A percentile compares a stretch with the other conserved stretches of the same genome.
These are phyloP conservation scores for Trichoderma virens DNA, from an alignment of 495 filamentous ascomycete species.

Conservation along the genomic window DNA sequence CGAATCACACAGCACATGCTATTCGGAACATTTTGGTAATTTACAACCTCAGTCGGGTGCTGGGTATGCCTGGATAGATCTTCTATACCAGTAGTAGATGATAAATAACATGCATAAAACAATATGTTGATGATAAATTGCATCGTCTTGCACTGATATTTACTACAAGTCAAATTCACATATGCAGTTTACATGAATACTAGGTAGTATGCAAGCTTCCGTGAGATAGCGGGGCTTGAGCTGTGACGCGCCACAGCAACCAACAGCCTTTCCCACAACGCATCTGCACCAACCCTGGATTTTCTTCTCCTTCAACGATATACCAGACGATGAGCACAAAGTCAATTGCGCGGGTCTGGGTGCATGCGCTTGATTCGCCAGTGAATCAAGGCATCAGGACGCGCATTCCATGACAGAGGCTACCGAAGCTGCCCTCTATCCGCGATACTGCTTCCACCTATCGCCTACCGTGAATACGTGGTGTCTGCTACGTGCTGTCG, in stretches of 20 bases:
- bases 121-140: too few relatives aligned
- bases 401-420: constrained; percentile 47
- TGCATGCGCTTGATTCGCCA: background rate
- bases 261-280: background rate
- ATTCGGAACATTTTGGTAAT: background rate
- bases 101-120: too few relatives aligned
- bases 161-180: too few relatives aligned
- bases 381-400: constrained; percentile 8
- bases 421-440: constrained; percentile 49
- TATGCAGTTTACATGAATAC: background rate
- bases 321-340: constrained; percentile 9
- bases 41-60: background rate
- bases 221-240: background rate
- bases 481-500: constrained; percentile 67
- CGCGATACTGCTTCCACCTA: constrained; percentile 72
- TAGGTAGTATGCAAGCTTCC: background rate
- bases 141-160: too few relatives aligned
- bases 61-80: too few relatives aligned
- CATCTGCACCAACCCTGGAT: background rate
- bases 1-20: background rate
- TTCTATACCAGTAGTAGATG: too few relatives aligned
- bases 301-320: background rate
- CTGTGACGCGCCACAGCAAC: background rate
- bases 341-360: background rate
- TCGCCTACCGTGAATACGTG: constrained; percentile 79